Evolutionary conservation across 352 stramenopile species (phyloP).

Genomic region (Phytophthora quininea): DNA sequence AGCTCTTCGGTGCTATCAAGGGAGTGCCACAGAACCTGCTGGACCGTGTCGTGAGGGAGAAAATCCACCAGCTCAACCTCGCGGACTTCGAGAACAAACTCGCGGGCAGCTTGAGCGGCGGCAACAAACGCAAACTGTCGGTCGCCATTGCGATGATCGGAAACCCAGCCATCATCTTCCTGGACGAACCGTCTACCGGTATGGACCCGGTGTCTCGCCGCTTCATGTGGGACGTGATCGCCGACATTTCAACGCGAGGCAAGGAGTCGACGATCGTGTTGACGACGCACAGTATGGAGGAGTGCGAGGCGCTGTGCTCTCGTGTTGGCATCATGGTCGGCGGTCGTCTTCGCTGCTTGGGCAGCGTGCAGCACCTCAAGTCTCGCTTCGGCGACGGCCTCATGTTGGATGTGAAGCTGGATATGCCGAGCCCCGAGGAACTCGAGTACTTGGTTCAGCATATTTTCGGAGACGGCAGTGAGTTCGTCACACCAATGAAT

Average conservation of each 20-base stretch:
- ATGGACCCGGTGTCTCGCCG: slow-evolving; percentile 90
- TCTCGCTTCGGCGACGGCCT: slow-evolving; percentile 93
- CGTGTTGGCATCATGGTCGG: slow-evolving; percentile 92
- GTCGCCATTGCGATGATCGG: slow-evolving; percentile 94
- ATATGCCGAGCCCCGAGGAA: too few species aligned
- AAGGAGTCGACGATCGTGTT: slow-evolving; percentile 82
- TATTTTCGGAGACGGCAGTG: too few species aligned
- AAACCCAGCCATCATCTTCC: slow-evolving; percentile 83
- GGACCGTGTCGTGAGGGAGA: slow-evolving; percentile 60
- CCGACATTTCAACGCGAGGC: slow-evolving; percentile 58
- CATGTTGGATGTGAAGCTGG: slow-evolving; percentile 77
- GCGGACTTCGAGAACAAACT: slow-evolving; percentile 80
- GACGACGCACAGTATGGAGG: slow-evolving; percentile 84
- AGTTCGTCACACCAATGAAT: too few species aligned
- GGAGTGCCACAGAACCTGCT: slow-evolving; percentile 80
- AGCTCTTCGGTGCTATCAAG: slow-evolving; percentile 93
- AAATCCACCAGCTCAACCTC: slow-evolving; percentile 86
- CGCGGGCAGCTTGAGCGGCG: slow-evolving; percentile 79
- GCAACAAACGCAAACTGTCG: slow-evolving; percentile 94
- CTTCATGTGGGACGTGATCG: slow-evolving; percentile 66
- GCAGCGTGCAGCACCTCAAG: slow-evolving; percentile 93
- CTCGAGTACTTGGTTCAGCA: too few species aligned
- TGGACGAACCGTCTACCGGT: slow-evolving; percentile 90
- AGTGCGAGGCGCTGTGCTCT: slow-evolving; percentile 73
- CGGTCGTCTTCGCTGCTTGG: too few species aligned